Evolutionary conservation across 164 flowering plant species (phyloP).

Genomic region (Paratinospora sagittata): DNA sequence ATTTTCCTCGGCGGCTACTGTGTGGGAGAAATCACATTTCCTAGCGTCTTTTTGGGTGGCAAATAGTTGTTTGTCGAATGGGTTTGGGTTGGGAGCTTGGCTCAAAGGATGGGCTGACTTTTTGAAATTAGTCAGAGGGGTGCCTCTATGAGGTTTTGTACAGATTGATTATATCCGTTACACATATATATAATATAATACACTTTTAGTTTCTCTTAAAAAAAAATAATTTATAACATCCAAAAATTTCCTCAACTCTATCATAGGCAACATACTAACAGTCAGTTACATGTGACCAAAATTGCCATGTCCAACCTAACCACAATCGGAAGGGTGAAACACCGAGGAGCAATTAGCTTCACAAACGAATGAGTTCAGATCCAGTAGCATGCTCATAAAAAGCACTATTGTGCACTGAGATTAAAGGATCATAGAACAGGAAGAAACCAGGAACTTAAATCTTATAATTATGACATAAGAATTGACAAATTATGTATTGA

Average conservation of each 20-base stretch:
- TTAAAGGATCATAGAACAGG: not conserved
- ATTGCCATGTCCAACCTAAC: not conserved
- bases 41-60: too few species aligned
- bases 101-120: too few species aligned
- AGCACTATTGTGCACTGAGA: not conserved
- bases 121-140: too few species aligned
- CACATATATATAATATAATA: too few species aligned
- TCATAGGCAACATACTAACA: not conserved
- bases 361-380: not conserved
- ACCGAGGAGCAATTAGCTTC: not conserved
- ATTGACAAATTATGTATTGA: not conserved
- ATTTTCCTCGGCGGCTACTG: too few species aligned
- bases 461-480: not conserved
- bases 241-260: not conserved
- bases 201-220: too few species aligned
- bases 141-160: too few species aligned
- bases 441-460: not conserved
- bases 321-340: not conserved
- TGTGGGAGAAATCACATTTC: too few species aligned
- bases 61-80: too few species aligned
- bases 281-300: not conserved
- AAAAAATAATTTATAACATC: not conserved
- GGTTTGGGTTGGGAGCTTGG: too few species aligned
- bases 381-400: not conserved
- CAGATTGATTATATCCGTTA: too few species aligned